phyloP scores from a whole-genome alignment of 345 rosid genomes.

The Theobroma cacao region DNA sequence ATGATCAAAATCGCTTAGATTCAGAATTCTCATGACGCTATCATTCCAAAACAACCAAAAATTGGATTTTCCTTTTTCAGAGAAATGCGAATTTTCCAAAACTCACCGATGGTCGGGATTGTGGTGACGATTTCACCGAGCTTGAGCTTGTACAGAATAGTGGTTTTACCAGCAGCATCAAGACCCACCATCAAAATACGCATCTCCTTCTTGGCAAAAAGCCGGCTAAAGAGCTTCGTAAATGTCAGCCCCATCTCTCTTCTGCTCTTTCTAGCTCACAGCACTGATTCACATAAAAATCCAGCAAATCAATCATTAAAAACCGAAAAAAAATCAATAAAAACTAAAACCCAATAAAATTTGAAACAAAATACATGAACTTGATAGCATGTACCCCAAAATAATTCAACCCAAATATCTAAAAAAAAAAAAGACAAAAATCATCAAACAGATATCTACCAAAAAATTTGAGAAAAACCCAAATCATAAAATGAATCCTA shows the following conservation, averaged over 20 bases:
- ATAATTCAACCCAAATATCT: not conserved
- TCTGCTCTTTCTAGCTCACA: constrained; percentile 4
- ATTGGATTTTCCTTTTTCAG: not conserved
- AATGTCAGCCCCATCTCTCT: constrained; percentile 55
- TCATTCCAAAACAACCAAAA: not conserved
- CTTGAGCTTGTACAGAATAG: constrained; percentile 81
- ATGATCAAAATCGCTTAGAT: not conserved
- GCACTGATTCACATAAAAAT: not conserved
- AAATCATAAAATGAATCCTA: not conserved
- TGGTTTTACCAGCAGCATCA: constrained; percentile 88
- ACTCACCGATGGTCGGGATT: constrained; percentile 77
- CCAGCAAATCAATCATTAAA: not conserved
- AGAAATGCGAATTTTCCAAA: not conserved
- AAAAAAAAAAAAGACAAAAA: not conserved
- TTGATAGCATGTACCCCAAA: not conserved
- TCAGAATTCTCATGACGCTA: not conserved
- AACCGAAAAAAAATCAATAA: not conserved
- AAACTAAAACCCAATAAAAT: not conserved
- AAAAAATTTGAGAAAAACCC: not conserved
- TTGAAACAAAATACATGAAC: not conserved
- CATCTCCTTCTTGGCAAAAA: constrained; percentile 83
- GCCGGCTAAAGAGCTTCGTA: constrained; percentile 65
- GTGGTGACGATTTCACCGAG: constrained; percentile 86
- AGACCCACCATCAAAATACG: constrained; percentile 88
- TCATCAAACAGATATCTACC: too few relatives aligned